A percentile compares a stretch with the other conserved stretches of the same genome.
Evolutionary conservation across 208 protist genomes (phyloP).

Genomic region (Crithidia sp.): DNA sequence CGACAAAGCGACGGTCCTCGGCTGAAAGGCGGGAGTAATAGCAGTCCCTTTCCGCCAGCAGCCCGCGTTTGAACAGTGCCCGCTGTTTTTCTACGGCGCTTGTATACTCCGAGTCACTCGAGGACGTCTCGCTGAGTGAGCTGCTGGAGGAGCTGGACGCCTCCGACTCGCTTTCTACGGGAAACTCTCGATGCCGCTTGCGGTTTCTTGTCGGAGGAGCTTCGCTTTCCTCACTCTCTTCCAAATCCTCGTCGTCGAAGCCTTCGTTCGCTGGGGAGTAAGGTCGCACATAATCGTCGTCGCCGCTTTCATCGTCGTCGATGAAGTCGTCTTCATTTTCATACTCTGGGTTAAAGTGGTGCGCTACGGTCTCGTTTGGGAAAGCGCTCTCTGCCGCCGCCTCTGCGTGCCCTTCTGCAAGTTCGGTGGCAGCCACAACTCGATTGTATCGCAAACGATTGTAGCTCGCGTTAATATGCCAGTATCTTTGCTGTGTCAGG

Average conservation of each 20-base stretch:
- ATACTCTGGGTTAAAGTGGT: constrained; percentile 43
- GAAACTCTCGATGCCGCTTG: constrained; percentile 11
- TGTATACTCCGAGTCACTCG: constrained; percentile 9
- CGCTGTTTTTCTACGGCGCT: constrained; percentile 9
- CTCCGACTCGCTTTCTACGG: not conserved
- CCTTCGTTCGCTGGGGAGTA: constrained; percentile 27
- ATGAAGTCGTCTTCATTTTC: constrained; percentile 49
- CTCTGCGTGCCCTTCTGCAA: constrained; percentile 45
- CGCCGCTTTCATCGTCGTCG: constrained; percentile 33
- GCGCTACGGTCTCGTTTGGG: constrained; percentile 42
- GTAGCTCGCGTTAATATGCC: constrained; percentile 78
- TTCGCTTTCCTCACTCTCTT: constrained; percentile 17
- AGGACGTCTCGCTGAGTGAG: constrained; percentile 12
- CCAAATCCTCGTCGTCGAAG: constrained; percentile 11
- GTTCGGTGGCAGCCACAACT: constrained; percentile 67
- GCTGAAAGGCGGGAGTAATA: constrained; percentile 48
- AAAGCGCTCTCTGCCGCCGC: constrained; percentile 49
- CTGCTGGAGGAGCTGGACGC: not conserved
- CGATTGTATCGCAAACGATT: constrained; percentile 89
- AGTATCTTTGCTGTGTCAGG: constrained; percentile 78
- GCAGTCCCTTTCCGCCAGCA: constrained; percentile 30
- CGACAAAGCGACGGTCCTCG: constrained; percentile 46
- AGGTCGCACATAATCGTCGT: constrained; percentile 18
- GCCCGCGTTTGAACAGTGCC: constrained; percentile 35
- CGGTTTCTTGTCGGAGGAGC: not conserved